Evolutionary conservation across 768 basidiomycete species (phyloP).

Genomic region (Roridomyces roridus): DNA sequence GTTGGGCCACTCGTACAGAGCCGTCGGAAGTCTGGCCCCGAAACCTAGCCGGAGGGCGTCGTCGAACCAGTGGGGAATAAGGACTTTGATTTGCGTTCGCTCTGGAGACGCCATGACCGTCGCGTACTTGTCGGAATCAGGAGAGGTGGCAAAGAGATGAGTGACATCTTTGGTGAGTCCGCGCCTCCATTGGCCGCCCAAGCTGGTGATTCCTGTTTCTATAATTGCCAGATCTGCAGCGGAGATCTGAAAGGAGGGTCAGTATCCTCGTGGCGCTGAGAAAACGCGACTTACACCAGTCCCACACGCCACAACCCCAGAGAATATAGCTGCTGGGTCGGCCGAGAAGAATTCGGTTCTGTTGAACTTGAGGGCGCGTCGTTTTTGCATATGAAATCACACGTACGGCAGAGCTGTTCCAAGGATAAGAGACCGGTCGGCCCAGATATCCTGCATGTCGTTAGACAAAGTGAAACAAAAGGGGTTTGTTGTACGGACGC

Average conservation of each 20-base stretch:
- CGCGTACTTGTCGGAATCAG: constrained; percentile 57
- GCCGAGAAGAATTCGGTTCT: constrained; percentile 74
- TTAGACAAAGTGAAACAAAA: neutral
- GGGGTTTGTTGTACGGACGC: constrained; percentile 21
- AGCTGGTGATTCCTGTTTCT: constrained; percentile 69
- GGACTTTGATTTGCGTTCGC: constrained; percentile 63
- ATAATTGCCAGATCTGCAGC: constrained; percentile 74
- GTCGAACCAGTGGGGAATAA: constrained; percentile 95
- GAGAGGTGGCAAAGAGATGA: constrained; percentile 74
- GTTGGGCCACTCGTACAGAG: constrained; percentile 76
- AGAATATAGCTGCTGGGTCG: constrained; percentile 81
- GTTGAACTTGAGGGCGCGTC: neutral
- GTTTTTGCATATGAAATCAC: neutral
- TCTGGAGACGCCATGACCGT: constrained; percentile 64
- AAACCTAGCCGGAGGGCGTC: constrained; percentile 69
- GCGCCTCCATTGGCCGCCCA: constrained; percentile 83
- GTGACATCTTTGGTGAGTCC: constrained; percentile 87
- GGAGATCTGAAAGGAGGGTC: constrained; percentile 50
- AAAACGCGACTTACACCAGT: constrained; percentile 56
- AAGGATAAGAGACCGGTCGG: constrained; percentile 67
- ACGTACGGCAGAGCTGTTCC: constrained; percentile 64
- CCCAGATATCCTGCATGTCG: constrained; percentile 62
- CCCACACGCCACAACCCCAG: constrained; percentile 78
- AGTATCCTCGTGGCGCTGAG: neutral
- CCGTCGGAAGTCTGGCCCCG: constrained; percentile 50